Conservation (phyloP, 345 rosid species). For the Rubroshorea leprosula region DNA sequence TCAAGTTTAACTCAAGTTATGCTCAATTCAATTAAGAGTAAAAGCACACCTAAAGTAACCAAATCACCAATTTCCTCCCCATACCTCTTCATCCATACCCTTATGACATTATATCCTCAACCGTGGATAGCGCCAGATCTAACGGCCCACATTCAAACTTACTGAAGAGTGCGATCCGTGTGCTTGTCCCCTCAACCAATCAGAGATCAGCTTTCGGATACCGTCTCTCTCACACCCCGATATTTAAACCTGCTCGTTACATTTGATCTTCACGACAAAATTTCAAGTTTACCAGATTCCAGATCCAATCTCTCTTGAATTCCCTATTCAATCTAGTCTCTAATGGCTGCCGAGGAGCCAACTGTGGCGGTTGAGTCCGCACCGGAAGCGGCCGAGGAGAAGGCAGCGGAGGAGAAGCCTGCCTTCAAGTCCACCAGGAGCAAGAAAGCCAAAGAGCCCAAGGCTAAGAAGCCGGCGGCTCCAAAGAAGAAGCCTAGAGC, state of each 20-base stretch:
- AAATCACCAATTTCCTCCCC: slow-evolving; percentile 10
- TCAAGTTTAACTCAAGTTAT: slow-evolving; percentile 20
- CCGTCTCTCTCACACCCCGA: slow-evolving; percentile 13
- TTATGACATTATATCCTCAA: background rate
- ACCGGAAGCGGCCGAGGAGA: slow-evolving; percentile 14
- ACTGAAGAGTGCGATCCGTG: background rate
- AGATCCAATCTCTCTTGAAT: background rate
- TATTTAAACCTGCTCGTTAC: background rate
- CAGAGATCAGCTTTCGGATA: slow-evolving; percentile 26
- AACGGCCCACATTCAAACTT: background rate
- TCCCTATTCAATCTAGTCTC: background rate
- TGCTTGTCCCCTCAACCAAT: background rate
- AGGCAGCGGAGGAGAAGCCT: slow-evolving; percentile 29
- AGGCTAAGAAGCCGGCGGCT: slow-evolving; percentile 42
- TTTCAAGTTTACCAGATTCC: background rate
- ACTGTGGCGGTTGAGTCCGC: slow-evolving; percentile 27
- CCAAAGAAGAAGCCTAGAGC: slow-evolving; percentile 28
- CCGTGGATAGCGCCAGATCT: background rate
- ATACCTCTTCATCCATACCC: background rate
- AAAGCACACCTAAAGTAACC: slow-evolving; percentile 66
- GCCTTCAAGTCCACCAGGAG: slow-evolving; percentile 28
- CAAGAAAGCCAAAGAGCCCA: slow-evolving; percentile 45
- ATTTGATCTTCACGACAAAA: background rate
- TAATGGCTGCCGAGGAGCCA: slow-evolving; percentile 41
- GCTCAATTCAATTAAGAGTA: slow-evolving; percentile 29